Evolutionary conservation across 192 early-diverging fungal genomes (phyloP), one percentile per base, ranked within the genome.

Genomic region (Entomortierella parvispora): DNA sequence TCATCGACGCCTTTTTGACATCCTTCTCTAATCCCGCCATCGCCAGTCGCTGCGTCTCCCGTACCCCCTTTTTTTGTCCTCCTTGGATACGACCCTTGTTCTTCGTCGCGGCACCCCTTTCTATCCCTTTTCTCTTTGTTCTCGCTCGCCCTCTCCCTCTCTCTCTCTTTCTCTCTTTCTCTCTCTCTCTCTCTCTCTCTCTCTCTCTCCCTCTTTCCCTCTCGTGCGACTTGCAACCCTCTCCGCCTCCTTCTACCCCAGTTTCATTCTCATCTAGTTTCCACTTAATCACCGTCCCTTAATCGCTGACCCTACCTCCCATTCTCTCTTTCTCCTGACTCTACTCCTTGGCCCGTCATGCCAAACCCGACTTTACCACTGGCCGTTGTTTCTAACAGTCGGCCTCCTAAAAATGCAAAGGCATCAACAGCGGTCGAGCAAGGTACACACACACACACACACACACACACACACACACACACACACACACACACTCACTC

Each of bases 381-480:
- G 33, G 8, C 28, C 58, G 15, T 61, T 11, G 14, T 54, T 23
- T 31, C 23, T 29, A 63, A 53, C 53, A 50, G 45, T 45, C 61
- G 56, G n/a, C 53, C 54, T 29, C 44, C 61, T 25, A 71, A 71
- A 53, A 71, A 71, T 40, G 53, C 49, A 10, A 71, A 71, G 23
- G 69, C 69, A 34, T 12, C 69, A 8, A 71, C 69, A 46, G 69
- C 57, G 60, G 62, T 71, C 32, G 42, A 71, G 23, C 59, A 71
- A 71, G 69, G 69, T 71, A 71, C 23, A 11, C 12, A 9, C 37
- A 40, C 37, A 40, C 37, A 23, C 9, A 49, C 47, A 6, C n/a
- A 26, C 18, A 25, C 48, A 10, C 31, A 14, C 55, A 37, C 34
- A 4, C 33, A 3, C 20, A 15, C 20, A 10, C 55, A 15, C 12